These are phyloP conservation scores for Epicoccum sorghinum DNA, from an alignment of 2,329 filamentous ascomycete species.

Conservation along the genomic window DNA sequence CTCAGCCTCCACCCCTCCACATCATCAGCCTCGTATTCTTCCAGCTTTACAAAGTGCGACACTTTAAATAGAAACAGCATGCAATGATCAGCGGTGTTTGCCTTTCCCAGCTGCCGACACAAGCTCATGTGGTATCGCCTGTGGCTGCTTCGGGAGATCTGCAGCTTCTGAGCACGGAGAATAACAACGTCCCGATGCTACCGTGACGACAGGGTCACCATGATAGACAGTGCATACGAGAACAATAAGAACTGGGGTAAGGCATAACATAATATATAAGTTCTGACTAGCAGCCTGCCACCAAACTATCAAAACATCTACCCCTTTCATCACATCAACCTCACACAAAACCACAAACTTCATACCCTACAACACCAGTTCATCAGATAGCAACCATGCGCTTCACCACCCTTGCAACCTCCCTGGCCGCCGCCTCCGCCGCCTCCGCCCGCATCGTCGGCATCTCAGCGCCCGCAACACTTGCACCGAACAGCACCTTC, in stretches of 20 bases:
- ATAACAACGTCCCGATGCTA: constrained; percentile 4
- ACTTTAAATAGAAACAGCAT: constrained; percentile 2
- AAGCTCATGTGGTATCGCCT: background rate
- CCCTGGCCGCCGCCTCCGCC: constrained; percentile 6
- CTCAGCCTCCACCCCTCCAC: background rate
- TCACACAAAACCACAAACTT: background rate
- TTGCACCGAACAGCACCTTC: constrained; percentile 49
- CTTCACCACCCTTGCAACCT: constrained; percentile 13
- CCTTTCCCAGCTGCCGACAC: no score
- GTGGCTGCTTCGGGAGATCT: constrained; percentile 12
- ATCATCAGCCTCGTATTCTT: constrained; percentile 16
- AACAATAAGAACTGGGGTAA: no score
- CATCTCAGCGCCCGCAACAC: constrained; percentile 51
- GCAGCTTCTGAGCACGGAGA: background rate
- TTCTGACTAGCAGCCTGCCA: no score
- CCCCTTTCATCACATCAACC: background rate
- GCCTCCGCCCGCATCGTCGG: constrained; percentile 48
- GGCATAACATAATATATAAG: background rate
- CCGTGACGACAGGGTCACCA: constrained; percentile 11
- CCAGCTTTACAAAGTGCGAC: background rate
- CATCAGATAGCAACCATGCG: constrained; percentile 10
- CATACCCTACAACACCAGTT: background rate
- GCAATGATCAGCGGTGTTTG: background rate
- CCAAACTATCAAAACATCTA: no score
- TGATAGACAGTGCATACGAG: constrained; percentile 3